These are phyloP conservation scores for Penicillium riverlandense DNA, from an alignment of 495 filamentous ascomycete species.

Conservation along the genomic window DNA sequence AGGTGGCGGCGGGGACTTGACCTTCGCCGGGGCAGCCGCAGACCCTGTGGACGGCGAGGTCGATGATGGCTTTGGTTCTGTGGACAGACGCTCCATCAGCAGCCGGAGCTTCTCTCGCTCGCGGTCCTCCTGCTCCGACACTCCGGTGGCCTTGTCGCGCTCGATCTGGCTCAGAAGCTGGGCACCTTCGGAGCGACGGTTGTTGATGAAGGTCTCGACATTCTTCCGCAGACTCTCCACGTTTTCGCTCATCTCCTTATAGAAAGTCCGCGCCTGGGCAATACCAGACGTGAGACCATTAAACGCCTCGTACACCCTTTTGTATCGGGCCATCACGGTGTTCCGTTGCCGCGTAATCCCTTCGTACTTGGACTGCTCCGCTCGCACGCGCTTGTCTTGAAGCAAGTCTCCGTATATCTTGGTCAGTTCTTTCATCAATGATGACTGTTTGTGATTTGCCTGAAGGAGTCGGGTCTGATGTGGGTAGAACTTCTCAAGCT, in stretches of 20 bases:
- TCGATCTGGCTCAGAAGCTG: constrained; percentile 86
- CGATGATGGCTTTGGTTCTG: constrained; percentile 51
- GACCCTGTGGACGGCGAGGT: constrained; percentile 33
- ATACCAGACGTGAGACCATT: constrained; percentile 83
- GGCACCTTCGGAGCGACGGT: constrained; percentile 83
- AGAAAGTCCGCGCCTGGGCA: constrained; percentile 82
- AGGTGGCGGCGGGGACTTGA: constrained; percentile 38
- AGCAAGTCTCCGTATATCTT: constrained; percentile 79
- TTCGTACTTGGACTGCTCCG: constrained; percentile 94
- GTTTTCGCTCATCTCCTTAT: constrained; percentile 90
- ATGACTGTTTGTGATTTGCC: constrained; percentile 87
- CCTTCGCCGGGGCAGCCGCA: constrained; percentile 30
- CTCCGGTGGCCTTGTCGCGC: constrained; percentile 58
- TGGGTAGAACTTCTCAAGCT: constrained; percentile 92
- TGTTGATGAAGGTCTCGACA: constrained; percentile 93
- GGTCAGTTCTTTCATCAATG: constrained; percentile 91
- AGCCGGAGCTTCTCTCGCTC: constrained; percentile 81
- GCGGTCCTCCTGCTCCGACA: constrained; percentile 68
- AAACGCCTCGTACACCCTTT: constrained; percentile 87
- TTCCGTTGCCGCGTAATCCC: constrained; percentile 74
- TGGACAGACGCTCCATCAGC: constrained; percentile 92
- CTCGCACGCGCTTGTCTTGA: constrained; percentile 87
- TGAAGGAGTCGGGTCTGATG: constrained; percentile 87
- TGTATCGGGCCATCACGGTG: constrained; percentile 78
- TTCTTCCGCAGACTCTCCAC: constrained; percentile 94